Evolutionary conservation across 2,329 filamentous ascomycete genomes (phyloP), one percentile per base, ranked within the genome.

Genomic region (Diaporthe capsici): DNA sequence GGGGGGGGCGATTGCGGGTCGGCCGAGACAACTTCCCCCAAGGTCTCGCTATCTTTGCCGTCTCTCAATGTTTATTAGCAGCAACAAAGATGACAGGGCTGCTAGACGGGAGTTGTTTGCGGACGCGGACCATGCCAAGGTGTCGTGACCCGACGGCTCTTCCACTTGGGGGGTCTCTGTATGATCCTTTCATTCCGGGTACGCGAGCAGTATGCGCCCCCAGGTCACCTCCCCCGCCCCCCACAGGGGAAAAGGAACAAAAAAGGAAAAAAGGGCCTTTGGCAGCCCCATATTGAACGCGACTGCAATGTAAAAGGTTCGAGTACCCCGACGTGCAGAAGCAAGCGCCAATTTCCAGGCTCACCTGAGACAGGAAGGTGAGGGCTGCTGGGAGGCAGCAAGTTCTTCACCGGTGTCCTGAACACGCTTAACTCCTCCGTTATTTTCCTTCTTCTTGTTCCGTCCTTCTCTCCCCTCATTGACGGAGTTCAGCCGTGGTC

Each of bases 341-440:
- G 65, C 34, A 70, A 70, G 37, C 17, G 20, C 34, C 65, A 68
- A 39, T 51, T 37, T 28, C 65, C 47, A 53, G 47, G 65, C 47
- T 22, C 65, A 53, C 47, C 65, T 55, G 65, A 70, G n/a, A 55
- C 61, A 28, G 49, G 49, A 55, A 55, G 34, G 65, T 39, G 47
- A 70, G 49, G 13, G 47, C 34, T 34, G 47, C 65, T 55, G 47
- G 34, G 28, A 28, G 53, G 65, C 65, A 42, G 37, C 49, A 28
- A n/a, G 4, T 70, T 55, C 65, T 70, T 70, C 34, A 70, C 65
- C 65, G 65, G 65, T 55, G 22, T 53, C 65, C 65, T 31, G 25
- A 55, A 55, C n/a, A 55, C 49, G 65, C n/a, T 34, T 22, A 70
- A 70, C n/a, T 22, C 65, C 31, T 55, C n/a, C 49, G 15, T 20